Evolutionary conservation across 2,329 filamentous ascomycete genomes (phyloP).

Genomic region (Penicillium sp.): DNA sequence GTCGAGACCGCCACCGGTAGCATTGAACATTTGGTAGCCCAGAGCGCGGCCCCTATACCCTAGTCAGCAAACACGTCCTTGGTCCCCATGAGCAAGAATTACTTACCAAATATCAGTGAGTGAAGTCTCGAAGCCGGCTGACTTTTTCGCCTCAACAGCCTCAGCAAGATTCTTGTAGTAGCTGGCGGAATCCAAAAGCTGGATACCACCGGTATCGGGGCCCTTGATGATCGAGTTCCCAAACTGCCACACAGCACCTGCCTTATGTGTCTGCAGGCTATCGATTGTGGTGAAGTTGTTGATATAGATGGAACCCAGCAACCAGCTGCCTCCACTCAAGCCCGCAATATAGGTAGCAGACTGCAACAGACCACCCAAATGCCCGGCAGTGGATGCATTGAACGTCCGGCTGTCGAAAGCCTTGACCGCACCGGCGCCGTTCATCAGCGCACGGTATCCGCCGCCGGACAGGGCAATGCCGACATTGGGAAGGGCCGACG

Average conservation of each 20-base stretch:
- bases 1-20: slow-evolving; percentile 65
- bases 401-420: slow-evolving; percentile 73
- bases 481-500: slow-evolving; percentile 61
- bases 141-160: slow-evolving; percentile 57
- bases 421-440: slow-evolving; percentile 75
- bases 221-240: slow-evolving; percentile 49
- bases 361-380: slow-evolving; percentile 78
- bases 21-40: slow-evolving; percentile 81
- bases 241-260: slow-evolving; percentile 30
- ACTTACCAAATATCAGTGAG: slow-evolving; percentile 78
- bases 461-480: slow-evolving; percentile 78
- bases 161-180: slow-evolving; percentile 62
- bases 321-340: slow-evolving; percentile 79
- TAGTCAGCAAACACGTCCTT: slow-evolving; percentile 3
- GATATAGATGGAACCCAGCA: slow-evolving; percentile 74
- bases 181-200: slow-evolving; percentile 46
- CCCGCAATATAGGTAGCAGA: slow-evolving; percentile 77
- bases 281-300: slow-evolving; percentile 73
- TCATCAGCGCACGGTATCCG: slow-evolving; percentile 82
- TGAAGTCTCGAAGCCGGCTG: slow-evolving; percentile 64
- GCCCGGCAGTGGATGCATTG: slow-evolving; percentile 59
- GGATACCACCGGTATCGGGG: slow-evolving; percentile 38
- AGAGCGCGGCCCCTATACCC: slow-evolving; percentile 63
- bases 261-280: slow-evolving; percentile 24
- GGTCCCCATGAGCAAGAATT: not conserved